Base-by-base conservation (phyloP, 768 basidiomycete genomes). In the Filobasidium floriforme region DNA sequence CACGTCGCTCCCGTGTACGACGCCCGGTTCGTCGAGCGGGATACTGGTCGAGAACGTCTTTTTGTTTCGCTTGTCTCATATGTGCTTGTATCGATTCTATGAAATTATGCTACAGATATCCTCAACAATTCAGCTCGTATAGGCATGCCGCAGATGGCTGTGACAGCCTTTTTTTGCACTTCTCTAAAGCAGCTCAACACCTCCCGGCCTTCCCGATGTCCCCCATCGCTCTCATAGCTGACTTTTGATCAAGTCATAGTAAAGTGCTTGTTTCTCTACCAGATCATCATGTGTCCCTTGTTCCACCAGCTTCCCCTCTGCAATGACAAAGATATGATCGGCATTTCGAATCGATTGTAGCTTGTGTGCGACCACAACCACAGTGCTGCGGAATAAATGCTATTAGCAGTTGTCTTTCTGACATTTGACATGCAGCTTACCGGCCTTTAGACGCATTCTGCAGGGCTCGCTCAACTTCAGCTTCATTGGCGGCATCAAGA, bases 261-360 rank as follows among this genome's bases (percentile, higher is more conserved):
- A 57, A 14, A 4, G 5, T 3, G 24, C 19, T 4, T 57, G 12
- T 26, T 28, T 22, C 26, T 68, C 64, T 19, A 78, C n/a, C 14
- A 76, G 66, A 57, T 76, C 72, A 7, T 72, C 67, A 60, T 78
- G 75, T 37, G 71, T 63, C 11, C 77, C 77, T 22, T 52, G 59
- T 51, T 78, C 73, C 14, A 76, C 71, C 41, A 78, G 66, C 29
- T 63, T 60, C 1, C 76, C 77, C 22, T 70, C 68, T 1, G 75
- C 76, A 55, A 76, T 71, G 12, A 76, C 75, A 43, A 46, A 69
- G 54, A 76, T 78, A 2, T 68, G 68, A 46, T 76, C 71, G 22
- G 73, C 75, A 54, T 72, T 72, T 18, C 65, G 55, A 29, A 76
- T 72, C 9, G 75, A 70, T 9, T 72, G 73, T 6, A 77, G 62